phyloP scores from a whole-genome alignment of 176 grass and related monocot species.

The Carex kokanica region DNA sequence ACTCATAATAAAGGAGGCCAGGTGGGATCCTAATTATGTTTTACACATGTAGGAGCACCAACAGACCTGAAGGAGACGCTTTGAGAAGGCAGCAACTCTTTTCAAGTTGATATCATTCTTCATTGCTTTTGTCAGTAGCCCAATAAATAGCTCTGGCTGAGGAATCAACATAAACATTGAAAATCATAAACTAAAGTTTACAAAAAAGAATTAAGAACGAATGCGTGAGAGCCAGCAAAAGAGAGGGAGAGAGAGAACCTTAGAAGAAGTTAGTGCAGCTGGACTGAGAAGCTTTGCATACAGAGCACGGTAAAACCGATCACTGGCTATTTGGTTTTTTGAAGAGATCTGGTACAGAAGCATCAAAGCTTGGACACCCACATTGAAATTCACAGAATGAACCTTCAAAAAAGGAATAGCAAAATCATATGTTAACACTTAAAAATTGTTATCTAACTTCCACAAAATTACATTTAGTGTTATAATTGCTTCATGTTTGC shows the following conservation, averaged over 20 bases:
- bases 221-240: neutral
- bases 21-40: neutral
- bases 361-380: conserved; percentile 93
- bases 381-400: conserved; percentile 92
- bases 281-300: conserved; percentile 89
- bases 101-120: conserved; percentile 95
- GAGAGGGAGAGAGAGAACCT: conserved; percentile 44
- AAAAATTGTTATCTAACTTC: neutral
- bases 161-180: conserved; percentile 27
- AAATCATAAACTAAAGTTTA: conserved; percentile 30
- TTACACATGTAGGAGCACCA: neutral
- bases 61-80: conserved; percentile 78
- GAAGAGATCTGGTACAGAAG: conserved; percentile 89
- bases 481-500: neutral
- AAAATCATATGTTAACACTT: neutral
- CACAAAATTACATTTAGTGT: neutral
- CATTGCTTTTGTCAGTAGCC: conserved; percentile 87
- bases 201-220: conserved; percentile 17
- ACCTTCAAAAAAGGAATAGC: conserved; percentile 49
- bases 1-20: neutral
- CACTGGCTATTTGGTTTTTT: conserved; percentile 91
- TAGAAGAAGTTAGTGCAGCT: conserved; percentile 77
- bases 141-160: conserved; percentile 97
- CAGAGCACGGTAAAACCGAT: conserved; percentile 88
- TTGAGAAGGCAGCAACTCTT: conserved; percentile 82